Base-by-base conservation (phyloP, 1,284 basidiomycete genomes). In the Fistulinella cinereoalba region DNA sequence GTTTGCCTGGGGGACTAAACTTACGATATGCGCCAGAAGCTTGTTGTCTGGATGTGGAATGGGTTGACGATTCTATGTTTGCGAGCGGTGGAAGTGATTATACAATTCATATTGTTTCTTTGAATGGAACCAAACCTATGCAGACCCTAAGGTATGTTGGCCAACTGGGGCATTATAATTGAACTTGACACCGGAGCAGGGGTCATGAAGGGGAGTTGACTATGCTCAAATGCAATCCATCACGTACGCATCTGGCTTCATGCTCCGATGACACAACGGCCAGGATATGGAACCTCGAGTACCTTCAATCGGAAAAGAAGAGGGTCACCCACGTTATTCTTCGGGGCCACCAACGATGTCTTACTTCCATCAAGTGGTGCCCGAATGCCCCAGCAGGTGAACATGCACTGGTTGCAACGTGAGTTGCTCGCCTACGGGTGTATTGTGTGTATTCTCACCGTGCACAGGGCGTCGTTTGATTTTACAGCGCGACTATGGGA, bases 171-270 rank as follows among this genome's bases (percentile, higher is more conserved):
- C 18, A n/a, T 34, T 2, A 18, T 29, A 34, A 19, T 27, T 27
- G 18, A 25, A 24, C 19, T 25, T 64, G 25, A 67, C 36, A 6
- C 41, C 36, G 41, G 43, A 43, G 27, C 47, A 89, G 86, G 34
- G 88, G 86, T 0, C 90, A 92, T 55, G 71, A 70, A 22, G 79
- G 83, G 50, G 90, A 92, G 64, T 77, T 92, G 53, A 92, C 90
- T 57, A 81, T 85, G 60, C 76, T 92, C 50, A 83, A 82, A 60
- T 80, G 77, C 58, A 88, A 86, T 51, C 72, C 80, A 12, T 72
- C 76, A 27, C 71, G 75, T 27, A 88, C 83, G 21, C 74, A 77
- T 42, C 61, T 92, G 40, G 88, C 87, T 28, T 86, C 88, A 3
- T 87, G 86, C 62, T 87, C 88, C 1, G 89, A 92, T 59, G 90